Percentiles rank a stretch among this genome's conserved stretches.
Evolutionary conservation across 1,284 basidiomycete species (phyloP).

Genomic region (Ganoderma resinaceum): DNA sequence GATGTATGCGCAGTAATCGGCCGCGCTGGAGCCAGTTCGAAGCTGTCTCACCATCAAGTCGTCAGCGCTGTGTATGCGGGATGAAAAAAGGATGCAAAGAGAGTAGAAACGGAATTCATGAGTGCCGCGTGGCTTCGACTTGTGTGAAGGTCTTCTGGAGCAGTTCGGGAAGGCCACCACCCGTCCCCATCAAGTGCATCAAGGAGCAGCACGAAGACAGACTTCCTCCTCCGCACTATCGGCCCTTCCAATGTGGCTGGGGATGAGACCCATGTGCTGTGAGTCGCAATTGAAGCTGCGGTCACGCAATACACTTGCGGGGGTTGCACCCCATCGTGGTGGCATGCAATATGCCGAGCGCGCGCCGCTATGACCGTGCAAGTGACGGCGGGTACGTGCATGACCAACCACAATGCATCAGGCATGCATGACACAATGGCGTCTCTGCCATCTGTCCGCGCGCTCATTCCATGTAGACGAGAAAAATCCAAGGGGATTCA

Average conservation of each 20-base stretch:
- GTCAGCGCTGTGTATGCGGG: neutral
- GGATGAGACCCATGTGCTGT: neutral
- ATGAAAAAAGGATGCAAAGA: neutral
- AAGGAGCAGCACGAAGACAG: neutral
- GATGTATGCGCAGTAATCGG: conserved; percentile 76
- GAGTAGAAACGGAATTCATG: neutral
- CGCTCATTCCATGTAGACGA: neutral
- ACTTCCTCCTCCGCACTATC: neutral
- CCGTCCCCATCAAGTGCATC: neutral
- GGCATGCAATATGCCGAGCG: neutral
- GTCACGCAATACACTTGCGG: neutral
- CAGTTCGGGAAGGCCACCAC: neutral
- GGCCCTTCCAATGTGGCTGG: neutral
- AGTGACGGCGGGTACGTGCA: neutral
- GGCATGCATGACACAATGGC: neutral
- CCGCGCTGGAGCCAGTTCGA: conserved; percentile 90
- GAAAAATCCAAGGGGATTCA: neutral
- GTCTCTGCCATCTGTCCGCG: neutral
- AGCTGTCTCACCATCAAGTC: conserved; percentile 49
- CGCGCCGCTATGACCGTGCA: neutral
- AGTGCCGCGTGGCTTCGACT: neutral
- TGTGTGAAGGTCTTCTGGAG: neutral
- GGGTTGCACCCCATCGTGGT: neutral
- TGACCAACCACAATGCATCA: neutral
- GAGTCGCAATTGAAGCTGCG: neutral